A percentile compares a stretch with the other conserved stretches of the same genome.
Conservation (phyloP, 2,329 filamentous ascomycete species). For the Curvularia eragrostidis region DNA sequence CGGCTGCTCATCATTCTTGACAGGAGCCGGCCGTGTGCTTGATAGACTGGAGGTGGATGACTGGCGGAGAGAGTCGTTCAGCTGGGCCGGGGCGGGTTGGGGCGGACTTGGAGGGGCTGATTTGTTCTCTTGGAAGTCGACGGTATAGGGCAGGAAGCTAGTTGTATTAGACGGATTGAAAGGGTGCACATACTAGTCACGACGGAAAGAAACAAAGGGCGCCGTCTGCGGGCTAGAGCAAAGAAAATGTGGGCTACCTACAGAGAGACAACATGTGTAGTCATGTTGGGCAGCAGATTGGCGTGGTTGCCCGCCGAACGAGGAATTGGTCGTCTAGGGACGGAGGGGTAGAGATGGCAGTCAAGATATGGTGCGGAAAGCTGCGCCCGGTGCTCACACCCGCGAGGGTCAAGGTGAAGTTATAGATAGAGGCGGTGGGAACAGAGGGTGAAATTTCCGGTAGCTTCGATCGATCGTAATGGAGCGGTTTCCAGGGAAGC, state of each 20-base stretch:
- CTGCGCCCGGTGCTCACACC: neutral
- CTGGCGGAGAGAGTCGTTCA: constrained; percentile 55
- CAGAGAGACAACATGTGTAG: constrained; percentile 66
- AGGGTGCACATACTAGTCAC: neutral
- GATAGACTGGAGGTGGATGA: constrained; percentile 50
- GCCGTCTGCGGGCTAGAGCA: neutral
- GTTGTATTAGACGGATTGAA: constrained; percentile 18
- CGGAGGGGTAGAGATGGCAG: constrained; percentile 12
- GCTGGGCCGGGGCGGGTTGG: constrained; percentile 30
- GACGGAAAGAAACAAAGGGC: neutral
- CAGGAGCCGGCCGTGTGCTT: constrained; percentile 1
- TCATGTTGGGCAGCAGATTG: constrained; percentile 53
- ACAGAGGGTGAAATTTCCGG: constrained; percentile 18
- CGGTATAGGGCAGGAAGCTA: constrained; percentile 90
- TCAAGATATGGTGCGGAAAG: constrained; percentile 5
- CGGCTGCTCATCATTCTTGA: constrained; percentile 35
- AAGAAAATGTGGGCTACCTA: constrained; percentile 48
- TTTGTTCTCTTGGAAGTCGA: constrained; percentile 72
- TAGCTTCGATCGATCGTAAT: constrained; percentile 20
- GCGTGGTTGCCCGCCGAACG: constrained; percentile 11
- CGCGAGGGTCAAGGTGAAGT: constrained; percentile 6
- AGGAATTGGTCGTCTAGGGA: constrained; percentile 6
- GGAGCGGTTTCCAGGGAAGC: constrained; percentile 9
- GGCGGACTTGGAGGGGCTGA: constrained; percentile 49
- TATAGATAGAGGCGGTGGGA: constrained; percentile 14